Evolutionary conservation across 495 filamentous ascomycete species (phyloP).

Genomic region (Cetradonia linearis): DNA sequence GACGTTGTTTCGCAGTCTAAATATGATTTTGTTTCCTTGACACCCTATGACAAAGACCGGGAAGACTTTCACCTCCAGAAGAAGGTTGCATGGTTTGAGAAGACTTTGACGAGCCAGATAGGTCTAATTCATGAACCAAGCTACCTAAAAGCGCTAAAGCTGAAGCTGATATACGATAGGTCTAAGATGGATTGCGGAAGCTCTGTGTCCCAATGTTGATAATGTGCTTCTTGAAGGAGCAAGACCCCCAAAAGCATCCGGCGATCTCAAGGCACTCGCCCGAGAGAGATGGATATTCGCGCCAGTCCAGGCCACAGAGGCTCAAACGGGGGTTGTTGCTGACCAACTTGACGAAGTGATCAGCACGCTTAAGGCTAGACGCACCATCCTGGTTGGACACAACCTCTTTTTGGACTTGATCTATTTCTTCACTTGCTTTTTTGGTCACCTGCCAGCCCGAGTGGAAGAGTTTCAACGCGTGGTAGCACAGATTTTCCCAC

Average conservation of each 20-base stretch:
- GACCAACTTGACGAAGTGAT: constrained; percentile 30
- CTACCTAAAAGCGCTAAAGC: not conserved
- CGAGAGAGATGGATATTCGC: constrained; percentile 6
- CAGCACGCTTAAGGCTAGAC: constrained; percentile 34
- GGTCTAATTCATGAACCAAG: constrained; percentile 30
- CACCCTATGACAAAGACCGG: constrained; percentile 37
- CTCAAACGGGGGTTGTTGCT: not conserved
- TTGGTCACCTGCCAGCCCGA: constrained; percentile 52
- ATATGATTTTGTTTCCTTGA: constrained; percentile 43
- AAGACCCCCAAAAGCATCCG: constrained; percentile 31
- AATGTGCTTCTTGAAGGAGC: constrained; percentile 4
- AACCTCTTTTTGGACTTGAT: constrained; percentile 68
- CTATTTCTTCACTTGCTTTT: constrained; percentile 60
- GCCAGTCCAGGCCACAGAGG: not conserved
- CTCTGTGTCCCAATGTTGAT: constrained; percentile 32
- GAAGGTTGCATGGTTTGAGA: constrained; percentile 32
- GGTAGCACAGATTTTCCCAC: constrained; percentile 52
- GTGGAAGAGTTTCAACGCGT: constrained; percentile 48
- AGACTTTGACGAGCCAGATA: constrained; percentile 38
- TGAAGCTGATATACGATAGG: constrained; percentile 33
- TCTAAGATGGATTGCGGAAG: constrained; percentile 62
- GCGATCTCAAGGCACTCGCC: constrained; percentile 43
- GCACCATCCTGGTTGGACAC: constrained; percentile 43
- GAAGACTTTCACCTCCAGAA: constrained; percentile 37
- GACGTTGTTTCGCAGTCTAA: constrained; percentile 38